Evolutionary conservation across 768 basidiomycete genomes (phyloP), one percentile per base, ranked within the genome.

Genomic region (Leccinum variicolor): DNA sequence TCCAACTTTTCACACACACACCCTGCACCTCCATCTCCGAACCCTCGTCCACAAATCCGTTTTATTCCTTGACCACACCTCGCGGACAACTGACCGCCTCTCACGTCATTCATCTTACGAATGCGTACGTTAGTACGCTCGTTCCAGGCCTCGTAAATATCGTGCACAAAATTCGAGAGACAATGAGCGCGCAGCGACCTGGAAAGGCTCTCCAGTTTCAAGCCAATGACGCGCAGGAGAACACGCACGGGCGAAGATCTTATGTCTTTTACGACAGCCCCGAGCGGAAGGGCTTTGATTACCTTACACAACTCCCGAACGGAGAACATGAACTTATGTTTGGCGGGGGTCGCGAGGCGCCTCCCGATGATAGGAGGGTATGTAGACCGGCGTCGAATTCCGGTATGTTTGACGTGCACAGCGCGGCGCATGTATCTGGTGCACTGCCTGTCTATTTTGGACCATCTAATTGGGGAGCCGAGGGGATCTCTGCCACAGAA

Each of bases 181-280:
- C 76, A 59, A 85, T 89, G 86, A 82, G 82, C 33, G 84, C 87
- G 0, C 89, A 90, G 67, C 73, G 78, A 34, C 82, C 84, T 0
- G 82, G 84, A 28, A 68, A 50, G 23, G 64, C 65, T 3, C 68
- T 78, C 50, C 60, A 64, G 6, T 60, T 68, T 33, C 53, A 50
- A 50, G 31, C 11, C 31, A 15, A 28, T 10, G 53, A 61, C 4
- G 52, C 29, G 21, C 52, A 31, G 26, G 36, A 67, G 45, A 53
- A 28, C 14, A 47, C 46, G 46, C 66, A 71, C 25, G 84, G 80
- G n/a, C 64, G 56, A 23, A 79, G 86, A 19, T 78, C 84, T 6
- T 89, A 84, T 66, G 73, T 87, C 34, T 84, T 89, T 66, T 84
- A 79, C 66, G 76, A 81, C 4, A 73, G 70, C 7, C 65, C 69